A percentile compares a stretch with the other conserved stretches of the same genome.
phyloP scores from a whole-genome alignment of 768 basidiomycete species.

The Phaffia tasmanica region DNA sequence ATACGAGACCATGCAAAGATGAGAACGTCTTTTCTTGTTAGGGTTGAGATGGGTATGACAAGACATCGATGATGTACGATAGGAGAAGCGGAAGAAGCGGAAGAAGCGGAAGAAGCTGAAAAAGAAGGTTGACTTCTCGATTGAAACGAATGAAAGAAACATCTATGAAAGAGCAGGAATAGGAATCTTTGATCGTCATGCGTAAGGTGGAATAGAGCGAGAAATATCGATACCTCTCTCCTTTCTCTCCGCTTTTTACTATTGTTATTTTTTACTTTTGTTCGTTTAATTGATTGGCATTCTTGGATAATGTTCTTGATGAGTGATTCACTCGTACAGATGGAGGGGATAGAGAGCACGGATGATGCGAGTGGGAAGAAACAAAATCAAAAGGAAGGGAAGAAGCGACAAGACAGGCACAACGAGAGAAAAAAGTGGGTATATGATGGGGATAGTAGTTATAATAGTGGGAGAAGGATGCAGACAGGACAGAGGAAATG shows the following conservation, averaged over 20 bases:
- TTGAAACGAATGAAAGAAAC: background rate
- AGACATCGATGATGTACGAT: too few species aligned
- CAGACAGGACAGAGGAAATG: background rate
- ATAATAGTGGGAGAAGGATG: background rate
- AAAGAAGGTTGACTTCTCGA: background rate
- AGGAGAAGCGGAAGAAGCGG: background rate
- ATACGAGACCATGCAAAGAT: too few species aligned
- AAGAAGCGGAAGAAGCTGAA: background rate
- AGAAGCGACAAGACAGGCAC: background rate
- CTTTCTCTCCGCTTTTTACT: too few species aligned
- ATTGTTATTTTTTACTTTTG: too few species aligned
- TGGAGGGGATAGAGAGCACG: background rate
- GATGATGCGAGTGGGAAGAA: slow-evolving; percentile 6
- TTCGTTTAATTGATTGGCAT: too few species aligned
- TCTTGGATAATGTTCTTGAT: too few species aligned
- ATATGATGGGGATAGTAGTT: background rate
- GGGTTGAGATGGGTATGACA: too few species aligned
- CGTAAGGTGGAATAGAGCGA: background rate
- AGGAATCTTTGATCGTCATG: background rate
- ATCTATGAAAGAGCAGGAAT: background rate
- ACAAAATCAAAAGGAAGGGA: slow-evolving; percentile 1
- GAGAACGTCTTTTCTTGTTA: too few species aligned
- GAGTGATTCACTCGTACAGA: background rate
- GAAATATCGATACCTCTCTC: background rate
- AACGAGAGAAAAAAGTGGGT: background rate